Evolutionary conservation across 306 rosid genomes (phyloP).

Genomic region (Dryas alaskensis): DNA sequence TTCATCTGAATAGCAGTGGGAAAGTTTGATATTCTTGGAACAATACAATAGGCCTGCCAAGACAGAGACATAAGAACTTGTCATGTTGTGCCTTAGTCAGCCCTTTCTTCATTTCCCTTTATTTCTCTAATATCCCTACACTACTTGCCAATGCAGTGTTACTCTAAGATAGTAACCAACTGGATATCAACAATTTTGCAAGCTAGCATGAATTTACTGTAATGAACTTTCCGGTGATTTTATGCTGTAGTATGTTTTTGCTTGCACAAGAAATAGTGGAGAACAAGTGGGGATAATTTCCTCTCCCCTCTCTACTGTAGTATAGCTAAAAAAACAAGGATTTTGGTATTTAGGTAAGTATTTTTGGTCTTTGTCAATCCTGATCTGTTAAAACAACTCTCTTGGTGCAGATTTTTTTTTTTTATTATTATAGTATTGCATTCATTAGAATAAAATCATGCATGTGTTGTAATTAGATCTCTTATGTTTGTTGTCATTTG

Average conservation of each 20-base stretch:
- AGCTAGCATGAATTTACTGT: background rate
- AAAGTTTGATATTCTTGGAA: background rate
- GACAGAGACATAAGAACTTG: background rate
- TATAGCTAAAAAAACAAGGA: too few relatives aligned
- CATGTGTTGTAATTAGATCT: constrained; percentile 3
- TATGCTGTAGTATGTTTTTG: too few relatives aligned
- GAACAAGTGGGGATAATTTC: too few relatives aligned
- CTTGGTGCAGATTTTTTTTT: background rate
- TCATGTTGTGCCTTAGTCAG: constrained; percentile 3
- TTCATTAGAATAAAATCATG: background rate
- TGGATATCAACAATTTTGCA: background rate
- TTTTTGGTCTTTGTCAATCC: background rate
- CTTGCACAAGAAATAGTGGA: too few relatives aligned
- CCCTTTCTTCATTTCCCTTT: background rate
- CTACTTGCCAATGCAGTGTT: too few relatives aligned
- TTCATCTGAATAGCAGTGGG: background rate
- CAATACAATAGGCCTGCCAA: background rate
- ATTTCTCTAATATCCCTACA: background rate
- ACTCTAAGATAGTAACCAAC: background rate
- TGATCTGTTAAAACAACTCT: background rate
- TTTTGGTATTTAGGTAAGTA: too few relatives aligned
- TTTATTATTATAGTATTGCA: background rate
- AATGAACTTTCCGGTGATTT: too few relatives aligned
- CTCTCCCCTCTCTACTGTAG: too few relatives aligned
- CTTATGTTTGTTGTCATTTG: constrained; percentile 13